Conservation (phyloP, 768 basidiomycete species). For the Suillus variegatus region DNA sequence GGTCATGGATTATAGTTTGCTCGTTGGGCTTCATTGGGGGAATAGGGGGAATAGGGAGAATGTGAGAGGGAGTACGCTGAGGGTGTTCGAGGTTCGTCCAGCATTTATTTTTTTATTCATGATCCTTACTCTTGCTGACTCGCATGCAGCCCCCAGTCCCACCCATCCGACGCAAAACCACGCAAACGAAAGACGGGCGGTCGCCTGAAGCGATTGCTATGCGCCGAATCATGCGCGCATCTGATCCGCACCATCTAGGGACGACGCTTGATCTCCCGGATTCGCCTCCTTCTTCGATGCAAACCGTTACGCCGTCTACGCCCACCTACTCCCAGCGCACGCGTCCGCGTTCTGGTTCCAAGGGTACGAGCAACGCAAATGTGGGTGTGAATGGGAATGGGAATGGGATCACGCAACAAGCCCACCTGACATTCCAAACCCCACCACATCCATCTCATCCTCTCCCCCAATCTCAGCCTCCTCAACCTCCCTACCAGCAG, state of each 20-base stretch:
- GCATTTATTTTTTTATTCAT: neutral
- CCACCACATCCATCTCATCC: neutral
- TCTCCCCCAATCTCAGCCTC: neutral
- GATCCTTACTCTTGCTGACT: neutral
- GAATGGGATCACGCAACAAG: neutral
- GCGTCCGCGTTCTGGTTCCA: neutral
- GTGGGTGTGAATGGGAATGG: neutral
- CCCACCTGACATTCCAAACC: neutral
- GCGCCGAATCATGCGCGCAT: slow-evolving; percentile 81
- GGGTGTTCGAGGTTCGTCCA: slow-evolving; percentile 82
- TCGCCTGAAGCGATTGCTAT: slow-evolving; percentile 80
- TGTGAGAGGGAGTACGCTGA: slow-evolving; percentile 84
- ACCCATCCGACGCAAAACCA: slow-evolving; percentile 59
- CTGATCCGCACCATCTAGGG: slow-evolving; percentile 74
- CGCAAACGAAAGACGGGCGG: slow-evolving; percentile 54
- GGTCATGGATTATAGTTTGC: slow-evolving; percentile 96
- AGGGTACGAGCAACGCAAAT: neutral
- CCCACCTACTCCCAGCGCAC: neutral
- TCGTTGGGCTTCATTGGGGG: slow-evolving; percentile 94
- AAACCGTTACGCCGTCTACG: slow-evolving; percentile 24
- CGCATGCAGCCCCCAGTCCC: slow-evolving; percentile 66
- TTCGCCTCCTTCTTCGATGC: slow-evolving; percentile 15
- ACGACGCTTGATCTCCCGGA: slow-evolving; percentile 59
- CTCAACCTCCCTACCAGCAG: neutral
- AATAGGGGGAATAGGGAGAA: slow-evolving; percentile 90